These are phyloP conservation scores for Vitis hybrid DNA, from an alignment of 177 flowering plant genomes.

Conservation along the genomic window DNA sequence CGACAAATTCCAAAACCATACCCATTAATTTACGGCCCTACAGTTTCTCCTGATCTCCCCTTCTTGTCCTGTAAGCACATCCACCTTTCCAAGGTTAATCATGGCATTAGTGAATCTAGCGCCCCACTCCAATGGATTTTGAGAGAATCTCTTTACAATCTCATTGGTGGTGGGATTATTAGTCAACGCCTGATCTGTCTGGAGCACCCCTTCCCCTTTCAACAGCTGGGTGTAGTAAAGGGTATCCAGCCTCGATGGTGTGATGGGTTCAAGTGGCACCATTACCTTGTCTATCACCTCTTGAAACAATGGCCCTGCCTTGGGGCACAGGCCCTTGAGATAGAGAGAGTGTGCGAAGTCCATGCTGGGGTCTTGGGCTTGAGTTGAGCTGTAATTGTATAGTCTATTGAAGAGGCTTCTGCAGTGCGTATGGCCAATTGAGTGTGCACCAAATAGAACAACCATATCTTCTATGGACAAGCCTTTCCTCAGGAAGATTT, in stretches of 20 bases:
- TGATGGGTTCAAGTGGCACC: constrained; percentile 12
- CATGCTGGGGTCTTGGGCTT: constrained; percentile 19
- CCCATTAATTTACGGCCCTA: constrained; percentile 8
- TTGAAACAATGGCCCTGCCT: not conserved
- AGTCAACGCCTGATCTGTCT: constrained; percentile 25
- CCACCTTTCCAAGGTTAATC: constrained; percentile 23
- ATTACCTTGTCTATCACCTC: too few relatives aligned
- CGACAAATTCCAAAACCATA: too few relatives aligned
- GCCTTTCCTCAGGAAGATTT: constrained; percentile 22
- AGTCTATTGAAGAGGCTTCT: constrained; percentile 17
- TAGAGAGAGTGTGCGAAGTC: constrained; percentile 1
- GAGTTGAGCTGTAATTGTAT: constrained; percentile 1
- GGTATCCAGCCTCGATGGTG: constrained; percentile 16
- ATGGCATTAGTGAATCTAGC: constrained; percentile 23
- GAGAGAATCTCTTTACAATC: constrained; percentile 17
- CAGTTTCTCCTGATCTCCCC: constrained; percentile 40
- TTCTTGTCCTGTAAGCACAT: constrained; percentile 29
- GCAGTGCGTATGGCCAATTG: constrained; percentile 38
- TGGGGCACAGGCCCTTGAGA: constrained; percentile 17
- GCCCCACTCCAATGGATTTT: constrained; percentile 7
- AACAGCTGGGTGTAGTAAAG: constrained; percentile 16
- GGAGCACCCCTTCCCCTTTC: constrained; percentile 17
- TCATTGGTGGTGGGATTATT: constrained; percentile 12
- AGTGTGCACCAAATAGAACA: constrained; percentile 43
- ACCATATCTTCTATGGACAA: constrained; percentile 34